Percentiles rank a stretch among this genome's conserved stretches.
phyloP scores from a whole-genome alignment of 2,329 filamentous ascomycete genomes.

The Aspergillus neotritici region DNA sequence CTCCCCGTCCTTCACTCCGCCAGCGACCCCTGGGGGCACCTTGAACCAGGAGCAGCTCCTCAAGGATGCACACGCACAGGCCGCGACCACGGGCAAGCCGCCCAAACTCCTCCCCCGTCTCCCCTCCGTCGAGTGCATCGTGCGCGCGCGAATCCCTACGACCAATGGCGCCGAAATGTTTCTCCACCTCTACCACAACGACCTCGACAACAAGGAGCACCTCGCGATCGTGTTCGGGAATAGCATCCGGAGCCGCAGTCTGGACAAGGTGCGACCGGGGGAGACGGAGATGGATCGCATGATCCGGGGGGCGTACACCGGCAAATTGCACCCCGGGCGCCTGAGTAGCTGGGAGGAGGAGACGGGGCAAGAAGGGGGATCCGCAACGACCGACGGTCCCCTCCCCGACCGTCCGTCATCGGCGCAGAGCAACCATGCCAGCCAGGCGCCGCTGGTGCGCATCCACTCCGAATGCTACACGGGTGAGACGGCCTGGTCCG shows the following conservation, averaged over 20 bases:
- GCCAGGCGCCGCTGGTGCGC: constrained; percentile 66
- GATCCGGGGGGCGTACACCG: constrained; percentile 89
- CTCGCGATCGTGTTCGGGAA: constrained; percentile 94
- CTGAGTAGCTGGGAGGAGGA: constrained; percentile 64
- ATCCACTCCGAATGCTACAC: constrained; percentile 99
- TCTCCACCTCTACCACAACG: constrained; percentile 88
- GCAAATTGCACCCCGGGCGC: constrained; percentile 77
- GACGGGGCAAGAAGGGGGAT: constrained; percentile 15
- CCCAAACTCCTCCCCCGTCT: constrained; percentile 69
- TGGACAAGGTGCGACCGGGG: constrained; percentile 41
- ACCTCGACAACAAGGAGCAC: constrained; percentile 90
- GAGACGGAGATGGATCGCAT: constrained; percentile 61
- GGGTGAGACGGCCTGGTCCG: constrained; percentile 96
- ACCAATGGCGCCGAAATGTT: constrained; percentile 94
- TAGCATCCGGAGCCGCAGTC: constrained; percentile 66
- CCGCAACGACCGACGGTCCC: constrained; percentile 6
- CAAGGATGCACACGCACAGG: constrained; percentile 24
- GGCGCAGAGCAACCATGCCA: constrained; percentile 11
- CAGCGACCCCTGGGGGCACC: constrained; percentile 38
- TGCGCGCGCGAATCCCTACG: constrained; percentile 90
- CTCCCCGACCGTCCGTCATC: constrained; percentile 10
- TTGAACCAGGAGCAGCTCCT: constrained; percentile 27
- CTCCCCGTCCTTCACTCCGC: constrained; percentile 50
- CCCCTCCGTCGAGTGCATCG: constrained; percentile 85
- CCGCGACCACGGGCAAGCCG: constrained; percentile 44